Percentiles rank a stretch among this genome's conserved stretches.
Conservation (phyloP, 371 early-diverging fungal genomes). For the Syncephalastrum racemosum region DNA sequence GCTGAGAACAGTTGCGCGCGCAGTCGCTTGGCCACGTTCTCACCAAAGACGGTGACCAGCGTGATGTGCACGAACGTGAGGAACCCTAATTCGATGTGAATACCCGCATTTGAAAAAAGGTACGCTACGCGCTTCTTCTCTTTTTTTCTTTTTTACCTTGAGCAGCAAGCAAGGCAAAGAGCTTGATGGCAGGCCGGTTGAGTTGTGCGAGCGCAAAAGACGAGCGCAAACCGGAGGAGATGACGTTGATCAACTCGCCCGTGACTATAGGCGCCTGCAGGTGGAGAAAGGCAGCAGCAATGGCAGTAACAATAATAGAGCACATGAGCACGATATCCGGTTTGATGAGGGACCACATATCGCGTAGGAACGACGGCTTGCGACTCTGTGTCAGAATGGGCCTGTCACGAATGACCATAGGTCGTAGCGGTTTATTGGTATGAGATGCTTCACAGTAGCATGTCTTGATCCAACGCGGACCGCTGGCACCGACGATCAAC, state of each 20-base stretch:
- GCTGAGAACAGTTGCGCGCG: constrained; percentile 52
- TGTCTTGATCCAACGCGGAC: too few relatives aligned
- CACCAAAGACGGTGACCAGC: constrained; percentile 73
- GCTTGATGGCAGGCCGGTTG: constrained; percentile 54
- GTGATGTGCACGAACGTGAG: constrained; percentile 75
- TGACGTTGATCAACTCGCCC: constrained; percentile 71
- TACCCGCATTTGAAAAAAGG: too few relatives aligned
- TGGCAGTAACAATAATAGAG: constrained; percentile 58
- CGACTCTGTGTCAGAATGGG: too few relatives aligned
- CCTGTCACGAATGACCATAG: too few relatives aligned
- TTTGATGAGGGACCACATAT: constrained; percentile 52
- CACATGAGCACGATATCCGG: constrained; percentile 55
- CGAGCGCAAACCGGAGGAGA: constrained; percentile 44
- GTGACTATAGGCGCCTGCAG: constrained; percentile 71
- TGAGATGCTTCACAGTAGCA: too few relatives aligned
- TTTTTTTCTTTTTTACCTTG: constrained; percentile 46
- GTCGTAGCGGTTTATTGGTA: too few relatives aligned
- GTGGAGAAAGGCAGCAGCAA: constrained; percentile 67
- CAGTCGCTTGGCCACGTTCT: constrained; percentile 64
- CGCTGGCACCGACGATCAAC: too few relatives aligned
- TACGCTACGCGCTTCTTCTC: too few relatives aligned
- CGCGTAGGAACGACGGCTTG: constrained; percentile 20
- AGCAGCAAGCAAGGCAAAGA: constrained; percentile 54
- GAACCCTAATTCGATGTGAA: constrained; percentile 21
- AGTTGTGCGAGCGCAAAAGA: constrained; percentile 22